Percentiles rank a stretch among this genome's conserved stretches.
phyloP scores from a whole-genome alignment of 108 stramenopile genomes.

The Skeletonema costatum region DNA sequence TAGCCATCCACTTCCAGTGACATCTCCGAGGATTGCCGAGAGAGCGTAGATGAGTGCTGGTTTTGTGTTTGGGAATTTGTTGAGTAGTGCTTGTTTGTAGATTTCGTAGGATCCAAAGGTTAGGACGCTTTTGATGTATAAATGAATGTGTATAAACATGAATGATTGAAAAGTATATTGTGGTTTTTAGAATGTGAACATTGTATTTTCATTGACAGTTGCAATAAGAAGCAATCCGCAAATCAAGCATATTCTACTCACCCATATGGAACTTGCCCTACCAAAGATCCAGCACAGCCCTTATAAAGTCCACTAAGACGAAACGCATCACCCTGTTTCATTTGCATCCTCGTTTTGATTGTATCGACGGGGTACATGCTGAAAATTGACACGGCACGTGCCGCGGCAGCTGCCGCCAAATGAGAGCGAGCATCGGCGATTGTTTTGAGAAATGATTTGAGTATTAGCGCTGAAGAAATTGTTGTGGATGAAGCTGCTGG shows the following conservation, averaged over 20 bases:
- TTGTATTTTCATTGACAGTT: neutral
- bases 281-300: constrained; percentile 61
- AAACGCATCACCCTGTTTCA: constrained; percentile 63
- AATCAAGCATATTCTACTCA: constrained; percentile 4
- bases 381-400: constrained; percentile 70
- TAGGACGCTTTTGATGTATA: constrained; percentile 42
- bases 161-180: neutral
- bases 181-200: neutral
- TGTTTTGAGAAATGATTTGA: constrained; percentile 47
- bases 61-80: constrained; percentile 55
- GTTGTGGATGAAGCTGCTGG: neutral
- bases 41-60: constrained; percentile 65
- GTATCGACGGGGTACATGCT: constrained; percentile 85
- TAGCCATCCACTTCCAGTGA: constrained; percentile 77
- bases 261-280: constrained; percentile 86
- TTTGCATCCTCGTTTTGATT: constrained; percentile 90
- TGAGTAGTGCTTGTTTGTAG: constrained; percentile 67
- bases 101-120: constrained; percentile 88
- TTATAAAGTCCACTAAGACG: constrained; percentile 57
- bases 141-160: neutral
- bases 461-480: neutral
- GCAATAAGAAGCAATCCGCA: neutral
- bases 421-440: constrained; percentile 56
- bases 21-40: constrained; percentile 72
- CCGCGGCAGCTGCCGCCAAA: constrained; percentile 70